Evolutionary conservation across 768 basidiomycete genomes (phyloP).

Genomic region (Hypholoma sublateritium): DNA sequence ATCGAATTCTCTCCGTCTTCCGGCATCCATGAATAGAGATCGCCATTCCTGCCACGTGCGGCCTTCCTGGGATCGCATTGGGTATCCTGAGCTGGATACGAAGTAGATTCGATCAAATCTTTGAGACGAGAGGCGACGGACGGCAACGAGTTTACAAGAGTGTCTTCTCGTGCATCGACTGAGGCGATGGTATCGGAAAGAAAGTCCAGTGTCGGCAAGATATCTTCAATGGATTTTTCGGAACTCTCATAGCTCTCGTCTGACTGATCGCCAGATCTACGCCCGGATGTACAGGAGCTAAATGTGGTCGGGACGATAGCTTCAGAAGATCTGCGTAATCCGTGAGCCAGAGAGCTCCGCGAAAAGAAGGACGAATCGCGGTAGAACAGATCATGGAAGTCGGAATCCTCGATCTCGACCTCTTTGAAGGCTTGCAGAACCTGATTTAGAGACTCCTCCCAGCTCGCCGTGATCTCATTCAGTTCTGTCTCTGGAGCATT

Average conservation of each 20-base stretch:
- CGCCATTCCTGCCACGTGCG: background rate
- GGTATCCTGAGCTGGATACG: background rate
- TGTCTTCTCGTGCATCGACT: background rate
- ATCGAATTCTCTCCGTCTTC: background rate
- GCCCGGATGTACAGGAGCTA: background rate
- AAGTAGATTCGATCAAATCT: background rate
- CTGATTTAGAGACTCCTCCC: conserved; percentile 6
- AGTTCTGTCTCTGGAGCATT: background rate
- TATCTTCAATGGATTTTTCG: conserved; percentile 8
- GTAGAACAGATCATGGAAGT: conserved; percentile 13
- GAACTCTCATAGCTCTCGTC: conserved; percentile 11
- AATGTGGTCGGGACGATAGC: background rate
- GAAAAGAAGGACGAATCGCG: conserved; percentile 8
- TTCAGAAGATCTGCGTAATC: background rate
- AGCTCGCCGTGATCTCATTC: background rate
- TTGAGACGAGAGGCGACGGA: background rate
- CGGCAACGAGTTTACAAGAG: background rate
- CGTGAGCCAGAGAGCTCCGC: conserved; percentile 2
- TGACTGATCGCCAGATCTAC: background rate
- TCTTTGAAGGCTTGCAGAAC: conserved; percentile 12
- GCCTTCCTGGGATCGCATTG: background rate
- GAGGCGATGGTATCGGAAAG: background rate
- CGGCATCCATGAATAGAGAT: background rate
- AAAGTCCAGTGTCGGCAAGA: conserved; percentile 5
- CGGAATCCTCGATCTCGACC: conserved; percentile 9